Conservation (phyloP, 2,329 filamentous ascomycete species). For the Penicillium aurantiogriseum region DNA sequence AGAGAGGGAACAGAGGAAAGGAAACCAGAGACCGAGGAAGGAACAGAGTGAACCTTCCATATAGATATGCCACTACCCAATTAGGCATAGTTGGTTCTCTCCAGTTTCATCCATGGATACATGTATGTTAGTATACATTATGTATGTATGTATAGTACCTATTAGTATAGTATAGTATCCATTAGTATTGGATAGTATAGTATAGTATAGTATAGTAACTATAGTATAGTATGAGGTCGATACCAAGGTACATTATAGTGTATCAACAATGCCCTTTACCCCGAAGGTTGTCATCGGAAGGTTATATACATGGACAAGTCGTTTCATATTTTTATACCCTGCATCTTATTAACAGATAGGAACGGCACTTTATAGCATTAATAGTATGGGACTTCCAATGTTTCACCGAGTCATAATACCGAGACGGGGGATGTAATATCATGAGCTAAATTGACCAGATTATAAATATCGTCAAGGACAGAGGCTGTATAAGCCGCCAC, state of each 20-base stretch:
- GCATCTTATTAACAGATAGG: not conserved
- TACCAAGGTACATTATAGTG: too few relatives aligned
- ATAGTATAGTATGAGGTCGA: too few relatives aligned
- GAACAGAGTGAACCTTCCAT: not conserved
- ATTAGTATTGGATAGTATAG: too few relatives aligned
- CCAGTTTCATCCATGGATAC: not conserved
- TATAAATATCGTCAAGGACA: not conserved
- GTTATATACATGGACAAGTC: too few relatives aligned
- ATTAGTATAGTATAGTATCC: too few relatives aligned
- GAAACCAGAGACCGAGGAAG: not conserved
- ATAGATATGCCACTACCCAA: not conserved
- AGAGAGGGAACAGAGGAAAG: constrained; percentile 4
- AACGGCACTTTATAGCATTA: not conserved
- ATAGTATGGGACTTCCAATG: not conserved
- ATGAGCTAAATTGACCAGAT: not conserved
- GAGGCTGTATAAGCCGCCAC: not conserved
- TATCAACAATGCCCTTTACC: too few relatives aligned
- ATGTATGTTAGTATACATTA: too few relatives aligned
- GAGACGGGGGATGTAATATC: not conserved
- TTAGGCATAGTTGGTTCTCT: not conserved
- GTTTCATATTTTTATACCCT: too few relatives aligned
- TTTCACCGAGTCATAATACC: not conserved
- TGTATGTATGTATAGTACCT: too few relatives aligned
- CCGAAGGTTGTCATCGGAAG: too few relatives aligned
- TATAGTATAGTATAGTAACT: too few relatives aligned